phyloP scores from a whole-genome alignment of 1,284 basidiomycete genomes.

The Cryptococcus deneoformans region DNA sequence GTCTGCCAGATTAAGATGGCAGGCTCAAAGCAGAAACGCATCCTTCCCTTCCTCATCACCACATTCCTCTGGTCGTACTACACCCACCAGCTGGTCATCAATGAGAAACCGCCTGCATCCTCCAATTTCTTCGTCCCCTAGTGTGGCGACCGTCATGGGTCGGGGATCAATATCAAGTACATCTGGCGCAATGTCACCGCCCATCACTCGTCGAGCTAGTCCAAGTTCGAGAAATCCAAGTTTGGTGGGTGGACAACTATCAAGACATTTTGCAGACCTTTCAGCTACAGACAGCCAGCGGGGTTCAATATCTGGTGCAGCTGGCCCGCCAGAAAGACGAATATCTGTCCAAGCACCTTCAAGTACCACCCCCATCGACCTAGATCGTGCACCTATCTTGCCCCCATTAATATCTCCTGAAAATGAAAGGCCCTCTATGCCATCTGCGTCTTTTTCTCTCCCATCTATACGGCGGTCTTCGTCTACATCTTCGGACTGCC shows the following conservation, averaged over 20 bases:
- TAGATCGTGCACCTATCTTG: background rate
- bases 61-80: background rate
- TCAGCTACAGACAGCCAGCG: constrained; percentile 22
- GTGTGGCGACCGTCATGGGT: constrained; percentile 18
- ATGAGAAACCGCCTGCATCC: constrained; percentile 19
- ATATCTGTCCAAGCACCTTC: constrained; percentile 11
- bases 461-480: background rate
- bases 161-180: constrained; percentile 24
- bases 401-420: constrained; percentile 4
- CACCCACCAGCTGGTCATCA: background rate
- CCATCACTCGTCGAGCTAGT: constrained; percentile 7
- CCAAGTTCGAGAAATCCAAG: constrained; percentile 30
- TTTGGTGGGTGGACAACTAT: constrained; percentile 36
- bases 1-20: constrained; percentile 37
- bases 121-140: constrained; percentile 18
- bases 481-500: constrained; percentile 8
- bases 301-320: background rate
- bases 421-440: constrained; percentile 1
- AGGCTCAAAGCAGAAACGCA: constrained; percentile 42
- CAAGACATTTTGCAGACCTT: constrained; percentile 39
- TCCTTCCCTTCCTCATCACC: constrained; percentile 27
- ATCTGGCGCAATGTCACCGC: constrained; percentile 8
- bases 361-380: too few species aligned
- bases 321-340: constrained; percentile 12
- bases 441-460: constrained; percentile 1